Evolutionary conservation across 768 basidiomycete species (phyloP).

Genomic region (Hirschioporus abietinus): DNA sequence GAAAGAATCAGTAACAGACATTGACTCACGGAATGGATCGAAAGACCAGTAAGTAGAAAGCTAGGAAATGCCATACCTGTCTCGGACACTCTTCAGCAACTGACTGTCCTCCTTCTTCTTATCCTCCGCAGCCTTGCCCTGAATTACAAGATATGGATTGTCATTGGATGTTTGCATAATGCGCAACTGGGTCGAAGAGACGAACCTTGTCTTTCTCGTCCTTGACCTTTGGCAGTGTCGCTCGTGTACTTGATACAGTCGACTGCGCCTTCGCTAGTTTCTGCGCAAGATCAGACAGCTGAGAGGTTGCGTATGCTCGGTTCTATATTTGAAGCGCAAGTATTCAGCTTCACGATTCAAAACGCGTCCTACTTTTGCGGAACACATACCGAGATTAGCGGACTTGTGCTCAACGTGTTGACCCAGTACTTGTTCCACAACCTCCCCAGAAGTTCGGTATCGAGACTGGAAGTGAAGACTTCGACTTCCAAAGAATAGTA

Average conservation of each 20-base stretch:
- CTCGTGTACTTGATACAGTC: constrained; percentile 52
- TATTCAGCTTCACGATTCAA: too few species aligned
- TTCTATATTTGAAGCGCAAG: constrained; percentile 47
- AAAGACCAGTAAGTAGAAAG: too few species aligned
- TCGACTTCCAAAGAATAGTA: constrained; percentile 95
- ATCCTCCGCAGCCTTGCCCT: constrained; percentile 39
- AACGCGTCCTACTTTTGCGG: too few species aligned
- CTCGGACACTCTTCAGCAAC: constrained; percentile 83
- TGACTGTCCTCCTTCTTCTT: constrained; percentile 88
- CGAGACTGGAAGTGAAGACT: constrained; percentile 89
- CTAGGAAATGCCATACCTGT: constrained; percentile 52
- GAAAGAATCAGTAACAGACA: neutral
- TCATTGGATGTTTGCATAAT: neutral
- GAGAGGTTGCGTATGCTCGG: constrained; percentile 88
- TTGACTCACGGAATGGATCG: too few species aligned
- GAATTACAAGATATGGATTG: constrained; percentile 4
- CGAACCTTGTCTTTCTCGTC: constrained; percentile 48
- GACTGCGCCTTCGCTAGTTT: constrained; percentile 75
- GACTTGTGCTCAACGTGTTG: constrained; percentile 90
- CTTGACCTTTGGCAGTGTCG: constrained; percentile 47
- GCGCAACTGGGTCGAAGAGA: constrained; percentile 8
- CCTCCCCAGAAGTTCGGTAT: constrained; percentile 81
- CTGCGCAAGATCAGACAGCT: constrained; percentile 84
- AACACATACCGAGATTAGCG: constrained; percentile 75
- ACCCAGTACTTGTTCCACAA: constrained; percentile 99